phyloP scores from a whole-genome alignment of 805 yeast genomes.

The Lipomyces orientalis region DNA sequence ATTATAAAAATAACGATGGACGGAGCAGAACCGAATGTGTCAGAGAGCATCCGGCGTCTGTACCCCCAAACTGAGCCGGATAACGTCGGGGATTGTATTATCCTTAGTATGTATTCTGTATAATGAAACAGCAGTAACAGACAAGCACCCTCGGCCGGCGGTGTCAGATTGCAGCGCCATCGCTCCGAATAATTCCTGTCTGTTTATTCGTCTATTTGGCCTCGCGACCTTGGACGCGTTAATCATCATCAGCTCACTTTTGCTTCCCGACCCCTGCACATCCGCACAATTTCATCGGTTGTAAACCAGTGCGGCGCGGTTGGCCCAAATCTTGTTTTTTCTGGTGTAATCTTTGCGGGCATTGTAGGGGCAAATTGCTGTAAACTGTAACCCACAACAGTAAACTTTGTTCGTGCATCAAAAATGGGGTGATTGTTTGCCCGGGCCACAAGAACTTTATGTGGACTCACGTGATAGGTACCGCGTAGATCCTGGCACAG shows the following conservation, averaged over 20 bases:
- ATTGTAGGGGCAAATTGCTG: not conserved
- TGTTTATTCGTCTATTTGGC: not conserved
- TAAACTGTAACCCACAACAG: not conserved
- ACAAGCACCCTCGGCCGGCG: not conserved
- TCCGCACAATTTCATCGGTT: not conserved
- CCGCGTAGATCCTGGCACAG: too few species aligned
- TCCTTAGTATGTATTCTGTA: not conserved
- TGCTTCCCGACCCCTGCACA: slow-evolving; percentile 2
- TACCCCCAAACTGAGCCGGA: not conserved
- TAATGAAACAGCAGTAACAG: not conserved
- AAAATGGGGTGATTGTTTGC: not conserved
- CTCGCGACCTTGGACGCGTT: not conserved
- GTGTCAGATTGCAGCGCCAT: not conserved
- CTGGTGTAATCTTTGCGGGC: not conserved
- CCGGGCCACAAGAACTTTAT: too few species aligned
- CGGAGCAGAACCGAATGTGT: not conserved
- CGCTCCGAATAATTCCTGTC: not conserved
- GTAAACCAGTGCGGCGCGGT: slow-evolving; percentile 3
- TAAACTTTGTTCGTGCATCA: not conserved
- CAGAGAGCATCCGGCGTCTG: not conserved
- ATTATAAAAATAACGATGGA: not conserved
- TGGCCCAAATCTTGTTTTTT: too few species aligned
- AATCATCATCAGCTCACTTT: slow-evolving; percentile 12
- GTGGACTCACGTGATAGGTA: too few species aligned
- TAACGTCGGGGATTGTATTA: not conserved